phyloP scores from a whole-genome alignment of 2,329 filamentous ascomycete genomes.

The Pyrenophora teres region DNA sequence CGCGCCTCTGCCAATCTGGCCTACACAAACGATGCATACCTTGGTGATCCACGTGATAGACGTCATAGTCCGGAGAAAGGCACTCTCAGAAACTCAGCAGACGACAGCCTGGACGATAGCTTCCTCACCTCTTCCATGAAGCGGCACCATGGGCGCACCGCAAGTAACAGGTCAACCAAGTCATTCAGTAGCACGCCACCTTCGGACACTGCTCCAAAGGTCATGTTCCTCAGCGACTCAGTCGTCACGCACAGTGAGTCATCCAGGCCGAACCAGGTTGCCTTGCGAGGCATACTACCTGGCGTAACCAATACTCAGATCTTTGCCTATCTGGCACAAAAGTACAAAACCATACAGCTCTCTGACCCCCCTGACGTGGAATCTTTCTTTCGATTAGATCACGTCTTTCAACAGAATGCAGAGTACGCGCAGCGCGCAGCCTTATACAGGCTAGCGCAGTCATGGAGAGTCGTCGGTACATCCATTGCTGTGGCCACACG shows the following conservation, averaged over 20 bases:
- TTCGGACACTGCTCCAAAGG: constrained; percentile 51
- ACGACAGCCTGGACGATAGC: constrained; percentile 62
- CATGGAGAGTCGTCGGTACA: constrained; percentile 62
- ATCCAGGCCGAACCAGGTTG: constrained; percentile 52
- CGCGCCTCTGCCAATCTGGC: constrained; percentile 49
- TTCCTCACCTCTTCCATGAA: constrained; percentile 57
- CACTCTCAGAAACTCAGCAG: constrained; percentile 57
- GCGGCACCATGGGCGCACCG: constrained; percentile 53
- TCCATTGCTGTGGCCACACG: constrained; percentile 57
- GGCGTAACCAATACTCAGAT: constrained; percentile 48
- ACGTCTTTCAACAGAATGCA: constrained; percentile 60
- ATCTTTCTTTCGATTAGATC: constrained; percentile 42
- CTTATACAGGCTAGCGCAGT: constrained; percentile 59
- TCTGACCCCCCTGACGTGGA: constrained; percentile 47
- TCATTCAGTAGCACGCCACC: constrained; percentile 61
- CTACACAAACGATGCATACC: constrained; percentile 43
- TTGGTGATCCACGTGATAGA: constrained; percentile 51
- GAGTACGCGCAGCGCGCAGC: constrained; percentile 57
- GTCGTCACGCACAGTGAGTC: constrained; percentile 50
- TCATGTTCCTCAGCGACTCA: constrained; percentile 58
- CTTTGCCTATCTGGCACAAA: constrained; percentile 51
- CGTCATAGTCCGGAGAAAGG: constrained; percentile 54
- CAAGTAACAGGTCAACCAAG: constrained; percentile 55
- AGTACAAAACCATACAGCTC: constrained; percentile 49
- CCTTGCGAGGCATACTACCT: constrained; percentile 55